phyloP scores from a whole-genome alignment of 768 basidiomycete species.

The Crucibulum laeve region DNA sequence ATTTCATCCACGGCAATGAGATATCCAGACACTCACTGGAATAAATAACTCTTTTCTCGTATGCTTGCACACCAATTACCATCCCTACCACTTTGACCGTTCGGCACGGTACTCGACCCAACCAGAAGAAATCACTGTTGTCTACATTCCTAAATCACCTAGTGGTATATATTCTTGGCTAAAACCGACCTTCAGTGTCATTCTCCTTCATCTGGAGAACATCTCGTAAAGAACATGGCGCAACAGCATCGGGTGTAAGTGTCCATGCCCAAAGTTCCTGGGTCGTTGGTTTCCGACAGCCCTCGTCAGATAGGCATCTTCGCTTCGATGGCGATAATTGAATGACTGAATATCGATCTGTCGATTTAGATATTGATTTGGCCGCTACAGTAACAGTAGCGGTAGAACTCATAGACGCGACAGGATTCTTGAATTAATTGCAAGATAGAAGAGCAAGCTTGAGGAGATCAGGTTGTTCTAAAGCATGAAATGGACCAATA shows the following conservation, averaged over 20 bases:
- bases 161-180: conserved; percentile 1
- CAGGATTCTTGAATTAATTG: no score
- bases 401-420: no score
- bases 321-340: conserved; percentile 18
- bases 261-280: conserved; percentile 51
- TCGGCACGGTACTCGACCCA: conserved; percentile 69
- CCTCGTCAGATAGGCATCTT: conserved; percentile 5
- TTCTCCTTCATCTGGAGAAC: conserved; percentile 40
- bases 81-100: conserved; percentile 58
- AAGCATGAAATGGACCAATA: no score
- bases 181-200: conserved; percentile 20
- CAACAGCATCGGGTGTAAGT: conserved; percentile 47
- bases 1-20: not conserved
- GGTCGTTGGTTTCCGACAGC: conserved; percentile 4
- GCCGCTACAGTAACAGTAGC: not conserved
- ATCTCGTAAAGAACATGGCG: conserved; percentile 53
- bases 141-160: conserved; percentile 1
- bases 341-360: conserved; percentile 4
- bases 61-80: conserved; percentile 56
- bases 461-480: no score
- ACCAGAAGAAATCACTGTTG: conserved; percentile 66
- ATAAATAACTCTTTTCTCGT: conserved; percentile 59
- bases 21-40: conserved; percentile 33
- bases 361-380: conserved; percentile 7
- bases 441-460: no score